Evolutionary conservation across 2,329 filamentous ascomycete species (phyloP).

Genomic region (Aspergillus oerlinghausenensis): DNA sequence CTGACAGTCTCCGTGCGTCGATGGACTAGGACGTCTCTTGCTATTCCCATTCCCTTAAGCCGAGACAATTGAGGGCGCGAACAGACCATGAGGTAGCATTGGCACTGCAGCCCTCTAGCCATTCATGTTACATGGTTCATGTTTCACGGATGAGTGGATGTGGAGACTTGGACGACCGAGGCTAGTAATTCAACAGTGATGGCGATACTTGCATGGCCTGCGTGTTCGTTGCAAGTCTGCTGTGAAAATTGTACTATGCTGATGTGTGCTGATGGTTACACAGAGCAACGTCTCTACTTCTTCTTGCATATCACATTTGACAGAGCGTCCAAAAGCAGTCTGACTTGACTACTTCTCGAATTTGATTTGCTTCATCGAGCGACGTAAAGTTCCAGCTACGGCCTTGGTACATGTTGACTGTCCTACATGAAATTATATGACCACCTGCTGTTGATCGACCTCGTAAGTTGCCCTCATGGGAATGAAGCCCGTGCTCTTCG

Average conservation of each 20-base stretch:
- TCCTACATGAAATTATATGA: background rate
- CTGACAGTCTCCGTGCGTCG: background rate
- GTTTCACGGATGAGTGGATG: constrained; percentile 6
- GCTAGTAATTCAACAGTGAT: background rate
- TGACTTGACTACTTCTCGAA: background rate
- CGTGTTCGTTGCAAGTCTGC: background rate
- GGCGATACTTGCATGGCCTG: background rate
- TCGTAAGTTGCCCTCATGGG: background rate
- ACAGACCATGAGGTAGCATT: constrained; percentile 11
- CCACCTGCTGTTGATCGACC: background rate
- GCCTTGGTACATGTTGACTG: background rate
- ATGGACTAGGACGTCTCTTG: background rate
- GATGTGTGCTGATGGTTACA: background rate
- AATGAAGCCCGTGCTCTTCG: background rate
- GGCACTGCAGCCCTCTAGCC: background rate
- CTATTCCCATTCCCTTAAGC: background rate
- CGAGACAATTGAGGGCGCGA: background rate
- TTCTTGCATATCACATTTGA: background rate
- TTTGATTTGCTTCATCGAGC: background rate
- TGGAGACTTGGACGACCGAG: background rate
- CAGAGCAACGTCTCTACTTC: background rate
- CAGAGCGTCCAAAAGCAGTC: background rate
- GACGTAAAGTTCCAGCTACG: background rate
- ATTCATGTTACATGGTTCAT: constrained; percentile 9
- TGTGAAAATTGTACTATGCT: background rate